Evolutionary conservation across 345 rosid genomes (phyloP), one percentile per base, ranked within the genome.

Genomic region (Hibiscus trionum): DNA sequence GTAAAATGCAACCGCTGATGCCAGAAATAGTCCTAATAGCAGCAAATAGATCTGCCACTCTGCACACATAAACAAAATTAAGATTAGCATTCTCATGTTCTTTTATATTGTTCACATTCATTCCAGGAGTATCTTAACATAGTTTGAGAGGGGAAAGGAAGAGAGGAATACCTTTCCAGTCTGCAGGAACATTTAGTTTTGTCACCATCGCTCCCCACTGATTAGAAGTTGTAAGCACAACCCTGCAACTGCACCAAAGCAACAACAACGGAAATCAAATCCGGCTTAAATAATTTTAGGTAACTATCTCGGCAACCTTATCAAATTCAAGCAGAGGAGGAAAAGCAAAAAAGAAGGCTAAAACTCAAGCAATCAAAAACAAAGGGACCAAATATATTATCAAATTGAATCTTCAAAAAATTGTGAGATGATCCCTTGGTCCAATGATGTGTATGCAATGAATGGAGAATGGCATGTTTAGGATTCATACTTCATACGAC

Each of bases 21-120:
- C 97, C 86, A 91, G 61, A 76, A 95, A 95, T 78, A 95, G 79
- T 72, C 93, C 93, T 57, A 86, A 37, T 50, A 95, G 80, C 75
- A 95, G 50, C 62, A 88, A 73, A 67, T 95, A 95, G 3, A 95
- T 93, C 82, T 95, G 97, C 99, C 99, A 95, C 77, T 88, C 99
- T 91, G 92, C 89, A 78, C 17, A 61, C 5, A 14, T 4, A 39
- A 7, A 44, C 46, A 5, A 47, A 50, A 7, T 21, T 21, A n/a
- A 0, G 56, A 50, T 50, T 0, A 11, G 19, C 14, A 47, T 15
- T 52, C 37, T 62, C 69, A 24, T 42, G 58, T 73, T 9, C 46
- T 4, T 33, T 19, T 7, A 59, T 61, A 11, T 31, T 3, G 29
- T 8, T 69, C 11, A 55, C 5, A 46, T 11, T 7, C 50, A 11